These are phyloP conservation scores for Globisporangium lucens DNA, from an alignment of 352 stramenopile species.

Conservation along the genomic window DNA sequence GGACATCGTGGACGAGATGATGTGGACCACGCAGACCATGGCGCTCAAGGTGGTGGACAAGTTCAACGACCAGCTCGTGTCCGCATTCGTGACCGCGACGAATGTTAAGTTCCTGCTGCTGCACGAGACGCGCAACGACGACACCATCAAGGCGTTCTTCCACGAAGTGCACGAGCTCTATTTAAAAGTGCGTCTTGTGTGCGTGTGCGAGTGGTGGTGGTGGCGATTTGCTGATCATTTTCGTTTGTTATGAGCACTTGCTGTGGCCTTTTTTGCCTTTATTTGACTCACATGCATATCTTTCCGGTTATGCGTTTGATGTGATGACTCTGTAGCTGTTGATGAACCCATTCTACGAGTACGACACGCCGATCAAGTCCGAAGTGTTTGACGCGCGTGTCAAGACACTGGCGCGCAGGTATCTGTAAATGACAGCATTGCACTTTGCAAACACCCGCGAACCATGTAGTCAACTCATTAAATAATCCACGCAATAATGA, in stretches of 20 bases:
- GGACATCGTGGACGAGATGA: slow-evolving; percentile 95
- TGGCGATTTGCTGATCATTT: background rate
- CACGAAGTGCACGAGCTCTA: slow-evolving; percentile 97
- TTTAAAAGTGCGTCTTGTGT: slow-evolving; percentile 76
- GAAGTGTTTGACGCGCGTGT: slow-evolving; percentile 92
- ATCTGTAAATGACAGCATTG: slow-evolving; percentile 56
- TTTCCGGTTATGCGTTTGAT: slow-evolving; percentile 4
- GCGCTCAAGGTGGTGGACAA: slow-evolving; percentile 91
- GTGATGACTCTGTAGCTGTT: slow-evolving; percentile 59
- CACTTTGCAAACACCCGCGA: background rate
- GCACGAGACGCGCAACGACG: slow-evolving; percentile 93
- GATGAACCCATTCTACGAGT: slow-evolving; percentile 96
- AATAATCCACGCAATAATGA: no score
- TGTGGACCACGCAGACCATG: slow-evolving; percentile 93
- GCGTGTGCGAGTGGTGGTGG: slow-evolving; percentile 2
- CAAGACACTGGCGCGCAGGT: slow-evolving; percentile 84
- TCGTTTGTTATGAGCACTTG: background rate
- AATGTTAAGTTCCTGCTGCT: slow-evolving; percentile 96
- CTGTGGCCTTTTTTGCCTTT: background rate
- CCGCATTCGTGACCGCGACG: slow-evolving; percentile 93
- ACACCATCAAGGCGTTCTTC: slow-evolving; percentile 96
- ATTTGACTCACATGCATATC: slow-evolving; percentile 9
- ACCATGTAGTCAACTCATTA: no score
- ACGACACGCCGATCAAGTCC: slow-evolving; percentile 93
- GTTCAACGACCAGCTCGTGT: slow-evolving; percentile 98